Conservation (phyloP, 1,284 basidiomycete genomes). For the Irpex sp. region DNA sequence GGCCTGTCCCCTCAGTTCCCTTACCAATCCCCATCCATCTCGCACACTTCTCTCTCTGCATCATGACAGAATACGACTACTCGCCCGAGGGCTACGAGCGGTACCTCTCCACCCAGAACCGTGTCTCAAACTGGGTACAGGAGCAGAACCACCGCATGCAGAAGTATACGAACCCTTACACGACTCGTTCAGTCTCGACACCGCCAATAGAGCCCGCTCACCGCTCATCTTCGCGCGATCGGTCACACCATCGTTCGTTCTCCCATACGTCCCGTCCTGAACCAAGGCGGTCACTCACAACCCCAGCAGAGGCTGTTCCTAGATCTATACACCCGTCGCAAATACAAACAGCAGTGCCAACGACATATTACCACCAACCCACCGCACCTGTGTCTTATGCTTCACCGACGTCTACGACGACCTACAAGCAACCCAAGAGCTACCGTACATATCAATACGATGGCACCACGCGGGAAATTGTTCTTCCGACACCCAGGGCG, state of each 20-base stretch:
- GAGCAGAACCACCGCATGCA: slow-evolving; percentile 18
- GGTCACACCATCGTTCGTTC: slow-evolving; percentile 9
- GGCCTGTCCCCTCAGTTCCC: not conserved
- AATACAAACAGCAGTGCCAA: not conserved
- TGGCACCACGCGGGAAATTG: slow-evolving; percentile 18
- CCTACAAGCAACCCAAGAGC: slow-evolving; percentile 2
- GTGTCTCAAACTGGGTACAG: slow-evolving; percentile 42
- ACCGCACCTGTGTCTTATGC: not conserved
- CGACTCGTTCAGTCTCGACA: slow-evolving; percentile 11
- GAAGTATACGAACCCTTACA: slow-evolving; percentile 25
- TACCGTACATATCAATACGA: slow-evolving; percentile 20
- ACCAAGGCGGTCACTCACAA: slow-evolving; percentile 7
- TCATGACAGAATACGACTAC: slow-evolving; percentile 56
- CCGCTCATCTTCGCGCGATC: slow-evolving; percentile 8
- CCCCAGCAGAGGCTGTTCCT: slow-evolving; percentile 1
- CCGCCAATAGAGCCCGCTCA: slow-evolving; percentile 10
- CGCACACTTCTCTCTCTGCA: slow-evolving; percentile 3
- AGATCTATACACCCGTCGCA: not conserved
- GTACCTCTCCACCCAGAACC: slow-evolving; percentile 36
- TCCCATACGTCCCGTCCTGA: slow-evolving; percentile 4
- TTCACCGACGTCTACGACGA: not conserved
- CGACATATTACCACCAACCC: not conserved
- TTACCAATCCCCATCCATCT: not conserved
- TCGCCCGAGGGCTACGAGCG: slow-evolving; percentile 47
- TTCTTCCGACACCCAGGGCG: slow-evolving; percentile 22